Percentiles rank a stretch among this genome's conserved stretches.
These are phyloP conservation scores for Metarhizium guizhouense DNA, from an alignment of 2,329 filamentous ascomycete genomes.

Conservation along the genomic window DNA sequence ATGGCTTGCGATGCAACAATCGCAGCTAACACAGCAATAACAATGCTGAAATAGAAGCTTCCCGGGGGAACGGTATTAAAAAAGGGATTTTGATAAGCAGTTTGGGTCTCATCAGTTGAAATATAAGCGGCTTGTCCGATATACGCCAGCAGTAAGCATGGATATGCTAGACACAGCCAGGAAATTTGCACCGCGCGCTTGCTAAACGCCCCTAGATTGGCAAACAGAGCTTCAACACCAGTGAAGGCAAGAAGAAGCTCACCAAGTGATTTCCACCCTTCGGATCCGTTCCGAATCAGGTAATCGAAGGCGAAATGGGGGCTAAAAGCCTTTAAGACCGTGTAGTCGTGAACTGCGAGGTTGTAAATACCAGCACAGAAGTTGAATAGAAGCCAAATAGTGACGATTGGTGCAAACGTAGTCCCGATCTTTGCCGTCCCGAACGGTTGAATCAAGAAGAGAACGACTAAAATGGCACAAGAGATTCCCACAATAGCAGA, in stretches of 20 bases:
- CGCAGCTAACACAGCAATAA: conserved; percentile 60
- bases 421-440: conserved; percentile 52
- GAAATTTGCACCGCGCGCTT: conserved; percentile 61
- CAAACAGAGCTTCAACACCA: conserved; percentile 70
- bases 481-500: conserved; percentile 53
- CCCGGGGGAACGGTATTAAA: conserved; percentile 61
- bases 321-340: conserved; percentile 47
- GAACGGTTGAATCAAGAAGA: conserved; percentile 57
- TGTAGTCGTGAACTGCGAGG: conserved; percentile 40
- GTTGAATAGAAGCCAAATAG: conserved; percentile 60
- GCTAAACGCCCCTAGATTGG: conserved; percentile 68
- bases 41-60: conserved; percentile 57
- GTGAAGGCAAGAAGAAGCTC: conserved; percentile 69
- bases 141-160: conserved; percentile 57
- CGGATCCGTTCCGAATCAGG: conserved; percentile 46
- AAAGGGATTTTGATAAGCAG: conserved; percentile 51
- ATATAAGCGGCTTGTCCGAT: conserved; percentile 70
- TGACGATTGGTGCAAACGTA: conserved; percentile 56
- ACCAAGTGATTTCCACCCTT: conserved; percentile 58
- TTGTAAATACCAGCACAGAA: conserved; percentile 56
- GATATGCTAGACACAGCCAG: conserved; percentile 61
- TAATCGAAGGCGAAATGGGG: conserved; percentile 53
- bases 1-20: conserved; percentile 73
- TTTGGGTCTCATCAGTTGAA: conserved; percentile 40
- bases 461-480: conserved; percentile 53